phyloP scores from a whole-genome alignment of 108 stramenopile species.

The Asterionellopsis glacialis region DNA sequence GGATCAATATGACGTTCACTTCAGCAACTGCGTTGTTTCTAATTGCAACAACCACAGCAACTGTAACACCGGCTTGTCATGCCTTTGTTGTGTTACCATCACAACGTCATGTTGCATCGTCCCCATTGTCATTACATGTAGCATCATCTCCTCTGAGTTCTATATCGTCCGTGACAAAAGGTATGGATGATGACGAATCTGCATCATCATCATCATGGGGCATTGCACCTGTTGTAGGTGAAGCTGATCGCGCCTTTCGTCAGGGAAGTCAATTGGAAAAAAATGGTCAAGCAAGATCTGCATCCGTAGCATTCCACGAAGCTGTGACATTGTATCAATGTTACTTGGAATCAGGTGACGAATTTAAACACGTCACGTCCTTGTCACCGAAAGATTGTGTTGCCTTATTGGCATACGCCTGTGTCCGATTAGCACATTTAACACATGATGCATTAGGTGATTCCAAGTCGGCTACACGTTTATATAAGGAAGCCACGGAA shows the following conservation, averaged over 20 bases:
- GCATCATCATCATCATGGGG: too few relatives aligned
- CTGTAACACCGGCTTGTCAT: too few relatives aligned
- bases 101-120: too few relatives aligned
- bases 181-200: too few relatives aligned
- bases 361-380: conserved; percentile 71
- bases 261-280: conserved; percentile 61
- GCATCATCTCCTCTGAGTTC: too few relatives aligned
- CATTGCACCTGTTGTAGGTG: conserved; percentile 15
- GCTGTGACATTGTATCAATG: conserved; percentile 85
- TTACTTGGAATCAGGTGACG: conserved; percentile 48
- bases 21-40: too few relatives aligned
- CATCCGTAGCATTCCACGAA: conserved; percentile 71
- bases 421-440: conserved; percentile 65
- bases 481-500: conserved; percentile 52
- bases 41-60: too few relatives aligned
- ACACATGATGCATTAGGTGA: conserved; percentile 76
- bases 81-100: too few relatives aligned
- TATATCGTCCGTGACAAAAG: too few relatives aligned
- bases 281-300: conserved; percentile 60
- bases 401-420: conserved; percentile 60
- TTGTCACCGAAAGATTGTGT: conserved; percentile 28
- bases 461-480: conserved; percentile 60
- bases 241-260: conserved; percentile 83
- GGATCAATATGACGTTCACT: too few relatives aligned
- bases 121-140: too few relatives aligned